Base-by-base conservation (phyloP, 1,139 yeast species). In the Hyphopichia fennica region DNA sequence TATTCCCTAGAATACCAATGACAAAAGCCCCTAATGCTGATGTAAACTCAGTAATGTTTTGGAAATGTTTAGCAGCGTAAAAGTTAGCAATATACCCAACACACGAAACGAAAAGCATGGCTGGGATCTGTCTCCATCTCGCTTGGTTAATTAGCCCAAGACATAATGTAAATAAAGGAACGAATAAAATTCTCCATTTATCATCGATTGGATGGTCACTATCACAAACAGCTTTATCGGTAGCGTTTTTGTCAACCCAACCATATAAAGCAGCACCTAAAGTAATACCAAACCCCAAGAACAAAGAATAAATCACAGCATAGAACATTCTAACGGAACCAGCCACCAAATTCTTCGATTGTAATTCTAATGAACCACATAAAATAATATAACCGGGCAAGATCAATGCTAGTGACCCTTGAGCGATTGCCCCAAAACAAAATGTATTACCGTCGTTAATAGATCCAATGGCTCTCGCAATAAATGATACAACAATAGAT, bases 281-380 rank as follows among this genome's bases (percentile, higher is more conserved):
- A 0, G 97, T 90, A 49, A 91, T 89, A 36, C 98, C 98, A 65
- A 91, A 93, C 6, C 96, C 95, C 43, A 91, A 73, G 61, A 91
- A 88, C 43, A 90, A 66, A 3, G 97, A 90, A 60, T 93, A 91
- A 40, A 91, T 89, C 52, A 91, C 84, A 16, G 98, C 97, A 62
- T 91, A 91, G 58, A 91, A 89, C 97, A 93, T 89, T 55, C 98
- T 73, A 38, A 91, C 98, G 1, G 96, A 79, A 0, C 98, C 98
- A 0, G 97, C 96, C 20, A 91, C 96, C 40, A 91, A 62, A 54
- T 88, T 91, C 56, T 95, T 77, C 18, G 96, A 85, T 62, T 91
- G 98, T 37, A 91, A 69, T 57, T 91, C 98, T 44, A 91, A 67
- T 0, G 97, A 86, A 1, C 98, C 98, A 68, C 96, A 87, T 38